These are phyloP conservation scores for Clohesyomyces aquaticus DNA, from an alignment of 495 filamentous ascomycete genomes.

Conservation along the genomic window DNA sequence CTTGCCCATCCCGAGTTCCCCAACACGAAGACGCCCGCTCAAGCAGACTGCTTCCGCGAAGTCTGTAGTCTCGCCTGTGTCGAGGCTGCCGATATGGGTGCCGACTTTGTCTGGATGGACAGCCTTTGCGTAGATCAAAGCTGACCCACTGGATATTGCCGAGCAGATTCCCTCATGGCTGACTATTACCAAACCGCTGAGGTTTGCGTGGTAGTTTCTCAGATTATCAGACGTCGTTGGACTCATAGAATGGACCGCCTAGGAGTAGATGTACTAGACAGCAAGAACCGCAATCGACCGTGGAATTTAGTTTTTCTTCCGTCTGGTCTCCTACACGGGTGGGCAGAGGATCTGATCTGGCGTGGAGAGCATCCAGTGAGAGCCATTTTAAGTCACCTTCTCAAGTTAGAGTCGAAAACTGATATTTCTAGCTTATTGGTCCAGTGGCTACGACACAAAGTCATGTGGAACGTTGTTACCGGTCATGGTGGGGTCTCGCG, in stretches of 20 bases:
- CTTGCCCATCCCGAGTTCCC: background rate
- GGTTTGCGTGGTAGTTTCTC: constrained; percentile 4
- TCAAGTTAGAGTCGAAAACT: background rate
- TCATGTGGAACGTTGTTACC: background rate
- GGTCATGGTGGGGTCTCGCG: background rate
- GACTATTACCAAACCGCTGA: constrained; percentile 4
- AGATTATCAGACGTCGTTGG: background rate
- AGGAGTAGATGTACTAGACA: background rate
- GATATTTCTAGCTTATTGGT: background rate
- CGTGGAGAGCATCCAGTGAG: background rate
- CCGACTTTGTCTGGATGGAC: constrained; percentile 9
- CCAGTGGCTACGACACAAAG: background rate
- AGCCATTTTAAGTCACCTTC: background rate
- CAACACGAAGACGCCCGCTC: background rate
- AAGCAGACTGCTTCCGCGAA: constrained; percentile 12
- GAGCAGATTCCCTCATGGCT: constrained; percentile 10
- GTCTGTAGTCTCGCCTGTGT: constrained; percentile 1
- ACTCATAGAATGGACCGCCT: background rate
- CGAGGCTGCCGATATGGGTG: background rate
- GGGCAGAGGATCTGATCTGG: background rate
- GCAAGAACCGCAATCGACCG: too few relatives aligned
- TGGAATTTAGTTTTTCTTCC: background rate
- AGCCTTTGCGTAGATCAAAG: constrained; percentile 11
- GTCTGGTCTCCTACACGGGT: background rate
- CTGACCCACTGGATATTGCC: background rate